Conservation (phyloP, 805 yeast species). For the Pichia manshurica region DNA sequence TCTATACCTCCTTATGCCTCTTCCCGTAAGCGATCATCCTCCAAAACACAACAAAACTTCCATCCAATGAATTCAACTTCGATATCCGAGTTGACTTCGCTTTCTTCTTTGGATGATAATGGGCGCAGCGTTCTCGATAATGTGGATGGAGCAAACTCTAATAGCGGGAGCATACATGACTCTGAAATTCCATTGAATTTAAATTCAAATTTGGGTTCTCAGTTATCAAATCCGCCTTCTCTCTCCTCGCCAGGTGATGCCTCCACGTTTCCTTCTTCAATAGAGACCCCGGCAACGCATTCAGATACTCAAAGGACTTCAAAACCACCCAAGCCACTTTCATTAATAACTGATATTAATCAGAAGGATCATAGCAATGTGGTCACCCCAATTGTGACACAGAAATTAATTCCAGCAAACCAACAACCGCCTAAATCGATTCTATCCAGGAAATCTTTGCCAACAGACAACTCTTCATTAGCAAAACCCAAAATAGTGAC, state of each 20-base stretch:
- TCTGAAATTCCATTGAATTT: neutral
- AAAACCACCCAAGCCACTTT: neutral
- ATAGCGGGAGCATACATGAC: neutral
- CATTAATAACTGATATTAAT: neutral
- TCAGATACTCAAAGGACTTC: neutral
- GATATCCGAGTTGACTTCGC: conserved; percentile 14
- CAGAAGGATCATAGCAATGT: neutral
- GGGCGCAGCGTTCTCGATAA: neutral
- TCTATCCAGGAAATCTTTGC: neutral
- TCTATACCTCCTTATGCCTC: neutral
- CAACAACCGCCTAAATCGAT: neutral
- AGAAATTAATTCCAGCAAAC: neutral
- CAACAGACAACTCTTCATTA: neutral
- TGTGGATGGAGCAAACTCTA: neutral
- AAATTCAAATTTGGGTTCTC: neutral
- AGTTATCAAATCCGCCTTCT: conserved; percentile 5
- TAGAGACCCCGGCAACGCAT: conserved; percentile 6
- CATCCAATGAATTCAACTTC: conserved; percentile 24
- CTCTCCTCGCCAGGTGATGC: conserved; percentile 3
- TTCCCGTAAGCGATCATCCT: conserved; percentile 30
- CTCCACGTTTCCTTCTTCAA: neutral
- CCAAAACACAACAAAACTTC: conserved; percentile 30
- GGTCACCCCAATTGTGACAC: neutral
- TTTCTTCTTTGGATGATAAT: neutral
- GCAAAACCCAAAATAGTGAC: neutral